Conservation (phyloP, 2,329 filamentous ascomycete genomes). For the Pestalotiopsis fici region DNA sequence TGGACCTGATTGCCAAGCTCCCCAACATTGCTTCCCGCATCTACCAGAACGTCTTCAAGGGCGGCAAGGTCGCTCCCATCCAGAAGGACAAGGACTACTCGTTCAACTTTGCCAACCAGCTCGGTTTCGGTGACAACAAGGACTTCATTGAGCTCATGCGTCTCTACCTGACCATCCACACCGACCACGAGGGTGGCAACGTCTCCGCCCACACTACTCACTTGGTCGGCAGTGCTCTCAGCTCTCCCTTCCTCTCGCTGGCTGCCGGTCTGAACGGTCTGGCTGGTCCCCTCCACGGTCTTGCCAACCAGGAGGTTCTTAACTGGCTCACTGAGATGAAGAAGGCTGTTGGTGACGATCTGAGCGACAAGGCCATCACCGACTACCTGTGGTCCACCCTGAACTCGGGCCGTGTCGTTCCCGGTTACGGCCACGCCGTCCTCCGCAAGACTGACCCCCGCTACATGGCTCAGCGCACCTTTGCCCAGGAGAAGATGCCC, state of each 20-base stretch:
- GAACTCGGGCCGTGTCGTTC: slow-evolving; percentile 93
- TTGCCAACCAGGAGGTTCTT: slow-evolving; percentile 99
- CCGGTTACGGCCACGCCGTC: slow-evolving; percentile 97
- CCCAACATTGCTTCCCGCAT: slow-evolving; percentile 97
- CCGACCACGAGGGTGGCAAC: slow-evolving; percentile 99
- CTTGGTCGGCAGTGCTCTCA: slow-evolving; percentile 93
- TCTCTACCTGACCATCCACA: slow-evolving; percentile 99
- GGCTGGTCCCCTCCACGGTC: slow-evolving; percentile 95
- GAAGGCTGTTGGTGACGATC: slow-evolving; percentile 87
- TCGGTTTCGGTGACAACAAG: slow-evolving; percentile 90
- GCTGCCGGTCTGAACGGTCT: slow-evolving; percentile 97
- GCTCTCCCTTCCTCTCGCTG: slow-evolving; percentile 95
- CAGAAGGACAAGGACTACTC: slow-evolving; percentile 99
- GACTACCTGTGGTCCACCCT: slow-evolving; percentile 99
- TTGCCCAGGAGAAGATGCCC: slow-evolving; percentile 89
- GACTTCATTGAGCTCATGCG: slow-evolving; percentile 99
- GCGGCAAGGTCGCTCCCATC: slow-evolving; percentile 93
- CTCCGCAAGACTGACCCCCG: slow-evolving; percentile 99
- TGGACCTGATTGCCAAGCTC: slow-evolving; percentile 99
- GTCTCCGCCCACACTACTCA: slow-evolving; percentile 98
- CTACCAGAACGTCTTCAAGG: slow-evolving; percentile 99
- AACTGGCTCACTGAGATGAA: slow-evolving; percentile 99
- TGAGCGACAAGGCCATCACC: slow-evolving; percentile 94
- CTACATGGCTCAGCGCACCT: slow-evolving; percentile 97
- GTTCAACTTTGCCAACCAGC: slow-evolving; percentile 99